These are phyloP conservation scores for Sporothrix luriei DNA, from an alignment of 2,329 filamentous ascomycete genomes.

Conservation along the genomic window DNA sequence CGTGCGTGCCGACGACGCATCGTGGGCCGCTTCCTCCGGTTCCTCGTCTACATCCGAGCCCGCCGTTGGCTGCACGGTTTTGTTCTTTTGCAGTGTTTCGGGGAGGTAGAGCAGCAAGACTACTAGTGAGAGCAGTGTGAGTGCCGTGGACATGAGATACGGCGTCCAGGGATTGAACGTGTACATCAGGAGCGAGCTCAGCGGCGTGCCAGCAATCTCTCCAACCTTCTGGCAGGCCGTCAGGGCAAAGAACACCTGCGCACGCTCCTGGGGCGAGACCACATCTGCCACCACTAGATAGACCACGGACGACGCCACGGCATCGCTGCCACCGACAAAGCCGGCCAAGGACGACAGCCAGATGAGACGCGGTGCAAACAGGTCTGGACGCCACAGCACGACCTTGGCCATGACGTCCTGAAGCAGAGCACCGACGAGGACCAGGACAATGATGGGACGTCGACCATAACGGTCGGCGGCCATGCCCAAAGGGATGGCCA, in stretches of 20 bases:
- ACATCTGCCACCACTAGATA: conserved; percentile 10
- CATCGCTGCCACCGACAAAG: neutral
- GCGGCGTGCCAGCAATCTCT: neutral
- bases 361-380: conserved; percentile 1
- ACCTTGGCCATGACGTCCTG: conserved; percentile 9
- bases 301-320: neutral
- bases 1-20: neutral
- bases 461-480: neutral
- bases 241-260: neutral
- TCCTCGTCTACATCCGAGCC: neutral
- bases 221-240: conserved; percentile 11
- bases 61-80: too few species aligned
- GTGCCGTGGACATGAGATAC: neutral
- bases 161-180: neutral
- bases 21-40: neutral
- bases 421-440: neutral
- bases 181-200: conserved; percentile 15
- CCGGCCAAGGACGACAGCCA: conserved; percentile 10
- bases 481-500: conserved; percentile 3
- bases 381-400: neutral
- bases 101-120: neutral
- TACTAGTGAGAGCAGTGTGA: neutral
- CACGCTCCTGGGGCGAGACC: neutral
- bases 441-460: conserved; percentile 1
- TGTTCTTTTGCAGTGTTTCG: neutral